Evolutionary conservation across 148 eudicot species (phyloP).

Genomic region (Fallopia convolvulus): DNA sequence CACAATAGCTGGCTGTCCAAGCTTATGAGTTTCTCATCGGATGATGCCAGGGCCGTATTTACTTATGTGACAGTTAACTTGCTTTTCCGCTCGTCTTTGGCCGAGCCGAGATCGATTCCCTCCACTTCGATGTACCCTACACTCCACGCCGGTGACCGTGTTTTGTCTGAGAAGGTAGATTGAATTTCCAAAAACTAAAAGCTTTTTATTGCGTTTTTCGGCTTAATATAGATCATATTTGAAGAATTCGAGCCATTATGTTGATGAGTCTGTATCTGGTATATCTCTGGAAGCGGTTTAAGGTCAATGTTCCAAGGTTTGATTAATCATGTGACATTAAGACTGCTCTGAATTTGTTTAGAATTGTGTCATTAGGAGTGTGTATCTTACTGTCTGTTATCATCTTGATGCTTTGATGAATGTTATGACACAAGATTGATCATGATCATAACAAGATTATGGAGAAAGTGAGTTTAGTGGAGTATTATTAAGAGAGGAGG

Average conservation of each 20-base stretch:
- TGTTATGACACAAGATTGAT: background rate
- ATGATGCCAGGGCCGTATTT: constrained; percentile 74
- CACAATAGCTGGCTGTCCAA: constrained; percentile 40
- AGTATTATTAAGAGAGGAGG: background rate
- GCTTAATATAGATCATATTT: background rate
- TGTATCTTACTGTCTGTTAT: background rate
- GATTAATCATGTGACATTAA: background rate
- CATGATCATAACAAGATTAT: background rate
- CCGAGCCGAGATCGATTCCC: constrained; percentile 82
- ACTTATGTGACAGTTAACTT: constrained; percentile 70
- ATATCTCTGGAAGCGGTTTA: background rate
- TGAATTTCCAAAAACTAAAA: background rate
- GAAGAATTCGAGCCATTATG: background rate
- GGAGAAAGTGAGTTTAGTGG: background rate
- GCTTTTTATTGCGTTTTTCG: background rate
- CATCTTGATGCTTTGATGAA: background rate
- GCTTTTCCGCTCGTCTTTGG: constrained; percentile 58
- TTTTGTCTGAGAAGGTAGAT: constrained; percentile 82
- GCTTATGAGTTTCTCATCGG: constrained; percentile 41
- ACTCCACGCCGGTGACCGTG: constrained; percentile 74
- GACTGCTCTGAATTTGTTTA: background rate
- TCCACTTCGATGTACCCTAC: constrained; percentile 81
- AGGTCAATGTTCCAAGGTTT: background rate
- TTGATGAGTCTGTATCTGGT: background rate
- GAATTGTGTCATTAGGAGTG: background rate